Evolutionary conservation across 257 asterid species (phyloP), one percentile per base, ranked within the genome.

Genomic region (Salvia hispanica): DNA sequence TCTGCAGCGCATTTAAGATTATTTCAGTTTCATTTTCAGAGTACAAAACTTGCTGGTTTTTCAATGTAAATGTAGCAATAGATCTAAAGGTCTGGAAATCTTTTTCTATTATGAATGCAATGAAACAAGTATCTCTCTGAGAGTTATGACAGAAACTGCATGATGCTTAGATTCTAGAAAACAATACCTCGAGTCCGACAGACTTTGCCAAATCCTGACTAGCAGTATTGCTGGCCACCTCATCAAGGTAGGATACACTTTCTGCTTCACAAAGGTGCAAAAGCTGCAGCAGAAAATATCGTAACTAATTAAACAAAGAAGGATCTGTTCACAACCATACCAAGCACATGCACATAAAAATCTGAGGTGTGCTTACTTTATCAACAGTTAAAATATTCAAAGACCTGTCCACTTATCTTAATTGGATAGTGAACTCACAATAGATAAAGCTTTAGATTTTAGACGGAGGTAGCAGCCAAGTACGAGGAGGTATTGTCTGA

Each of bases 191-290:
- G 16, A 84, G 76, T 8, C 89, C 96, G 77, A 89, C 74, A 64
- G 91, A 85, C 84, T 94, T 81, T 2, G 97, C 92, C 86, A 91
- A 74, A 64, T 77, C 78, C 85, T 81, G 90, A 83, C 92, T 80
- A 72, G 74, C 69, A 36, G 81, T 78, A 58, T 78, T 82, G 78
- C 91, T 86, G 72, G 96, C 91, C 67, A 91, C 96, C 82, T 91
- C 99, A 66, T 94, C 99, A 83, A 94, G 84, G 83, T 91, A 94
- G 68, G 99, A 91, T 3, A 85, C 85, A 60, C 82, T 84, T 77
- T 94, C 99, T 8, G 95, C 89, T 81, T 94, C 99, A 46, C 97
- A 94, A 18, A 94, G 99, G 80, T 84, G 79, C 87, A 87, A 76
- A 57, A 94, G 90, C 99, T 94, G 95, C 88, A 83, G 58, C 5